Conservation (phyloP, 352 stramenopile species). For the Globisporangium mamillatum region DNA sequence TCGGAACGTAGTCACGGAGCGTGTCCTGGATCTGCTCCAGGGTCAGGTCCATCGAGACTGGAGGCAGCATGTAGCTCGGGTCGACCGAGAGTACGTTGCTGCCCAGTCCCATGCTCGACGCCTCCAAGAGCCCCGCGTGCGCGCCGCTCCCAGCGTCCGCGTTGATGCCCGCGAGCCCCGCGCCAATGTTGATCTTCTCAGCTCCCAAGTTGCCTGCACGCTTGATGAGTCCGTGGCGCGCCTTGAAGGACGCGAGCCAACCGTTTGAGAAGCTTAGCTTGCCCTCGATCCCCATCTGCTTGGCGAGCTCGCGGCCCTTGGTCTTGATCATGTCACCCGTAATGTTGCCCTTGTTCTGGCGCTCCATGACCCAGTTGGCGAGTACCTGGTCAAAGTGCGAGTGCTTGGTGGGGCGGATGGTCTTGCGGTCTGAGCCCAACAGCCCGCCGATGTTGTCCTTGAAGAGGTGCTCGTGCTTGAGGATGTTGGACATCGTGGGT, state of each 20-base stretch:
- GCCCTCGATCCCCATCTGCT: slow-evolving; percentile 80
- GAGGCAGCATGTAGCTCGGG: slow-evolving; percentile 74
- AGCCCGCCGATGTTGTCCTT: slow-evolving; percentile 82
- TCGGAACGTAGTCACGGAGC: slow-evolving; percentile 75
- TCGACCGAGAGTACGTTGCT: slow-evolving; percentile 35
- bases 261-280: slow-evolving; percentile 86
- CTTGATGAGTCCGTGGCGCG: slow-evolving; percentile 79
- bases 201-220: slow-evolving; percentile 35
- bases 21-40: slow-evolving; percentile 86
- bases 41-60: slow-evolving; percentile 76
- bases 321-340: slow-evolving; percentile 89
- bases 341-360: slow-evolving; percentile 86
- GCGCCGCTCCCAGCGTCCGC: neutral
- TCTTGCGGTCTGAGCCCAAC: slow-evolving; percentile 77
- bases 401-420: slow-evolving; percentile 20
- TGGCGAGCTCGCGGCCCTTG: slow-evolving; percentile 76
- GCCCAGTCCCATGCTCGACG: slow-evolving; percentile 47
- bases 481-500: slow-evolving; percentile 37
- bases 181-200: slow-evolving; percentile 28
- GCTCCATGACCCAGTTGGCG: slow-evolving; percentile 88
- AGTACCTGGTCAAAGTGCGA: slow-evolving; percentile 54
- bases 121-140: slow-evolving; percentile 41
- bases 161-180: slow-evolving; percentile 9
- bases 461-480: slow-evolving; percentile 87
- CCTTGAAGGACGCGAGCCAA: slow-evolving; percentile 85